These are phyloP conservation scores for Xylariaceae sp. DNA, from an alignment of 2,329 filamentous ascomycete species.

Conservation along the genomic window DNA sequence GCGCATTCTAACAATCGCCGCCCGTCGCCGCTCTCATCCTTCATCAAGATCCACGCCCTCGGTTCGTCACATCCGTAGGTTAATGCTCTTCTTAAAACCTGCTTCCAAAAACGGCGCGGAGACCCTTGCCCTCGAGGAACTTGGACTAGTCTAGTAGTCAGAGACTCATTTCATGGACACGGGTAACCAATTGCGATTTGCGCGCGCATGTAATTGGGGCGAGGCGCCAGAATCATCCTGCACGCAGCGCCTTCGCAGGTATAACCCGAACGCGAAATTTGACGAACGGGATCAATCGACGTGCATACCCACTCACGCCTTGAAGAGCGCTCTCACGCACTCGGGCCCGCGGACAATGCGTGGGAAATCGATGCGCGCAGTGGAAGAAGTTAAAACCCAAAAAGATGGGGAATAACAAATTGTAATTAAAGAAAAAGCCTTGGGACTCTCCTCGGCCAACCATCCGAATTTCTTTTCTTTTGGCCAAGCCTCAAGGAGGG, in stretches of 20 bases:
- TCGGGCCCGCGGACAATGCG: constrained; percentile 20
- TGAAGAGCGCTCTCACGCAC: constrained; percentile 26
- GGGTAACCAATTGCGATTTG: constrained; percentile 23
- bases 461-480: too few species aligned
- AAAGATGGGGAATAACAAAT: too few species aligned
- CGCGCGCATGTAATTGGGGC: constrained; percentile 17
- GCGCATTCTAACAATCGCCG: too few species aligned
- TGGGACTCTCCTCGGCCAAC: too few species aligned
- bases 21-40: too few species aligned
- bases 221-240: constrained; percentile 25
- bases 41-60: too few species aligned
- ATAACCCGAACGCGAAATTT: constrained; percentile 27
- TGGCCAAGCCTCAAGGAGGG: too few species aligned
- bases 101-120: constrained; percentile 23
- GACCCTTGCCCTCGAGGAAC: constrained; percentile 23
- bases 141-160: too few species aligned
- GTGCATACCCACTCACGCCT: constrained; percentile 17
- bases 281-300: constrained; percentile 26
- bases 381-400: constrained; percentile 27
- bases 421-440: too few species aligned
- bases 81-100: constrained; percentile 19
- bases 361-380: constrained; percentile 18
- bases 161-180: constrained; percentile 18
- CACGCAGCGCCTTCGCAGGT: constrained; percentile 20
- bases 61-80: too few species aligned